Evolutionary conservation across 2,329 filamentous ascomycete species (phyloP).

Genomic region (Colletotrichum sojae): DNA sequence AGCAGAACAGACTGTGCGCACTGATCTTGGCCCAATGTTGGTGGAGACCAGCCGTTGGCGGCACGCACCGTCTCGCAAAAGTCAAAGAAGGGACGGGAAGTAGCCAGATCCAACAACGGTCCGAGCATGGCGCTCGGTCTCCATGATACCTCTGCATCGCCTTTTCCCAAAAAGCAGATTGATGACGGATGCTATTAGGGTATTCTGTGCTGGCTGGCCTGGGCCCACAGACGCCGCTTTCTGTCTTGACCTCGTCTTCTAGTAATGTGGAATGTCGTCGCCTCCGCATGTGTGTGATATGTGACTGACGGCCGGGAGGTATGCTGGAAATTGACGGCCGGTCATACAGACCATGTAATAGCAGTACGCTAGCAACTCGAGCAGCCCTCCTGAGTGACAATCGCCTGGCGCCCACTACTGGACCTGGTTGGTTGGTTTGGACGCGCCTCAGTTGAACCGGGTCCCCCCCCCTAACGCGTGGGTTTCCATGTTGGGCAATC

Average conservation of each 20-base stretch:
- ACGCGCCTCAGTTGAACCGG: conserved; percentile 17
- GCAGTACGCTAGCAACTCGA: neutral
- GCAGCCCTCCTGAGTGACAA: neutral
- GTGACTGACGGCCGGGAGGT: conserved; percentile 8
- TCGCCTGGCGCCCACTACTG: conserved; percentile 9
- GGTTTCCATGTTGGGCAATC: conserved; percentile 31
- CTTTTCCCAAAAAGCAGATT: neutral
- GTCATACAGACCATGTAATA: neutral
- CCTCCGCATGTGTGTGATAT: conserved; percentile 14
- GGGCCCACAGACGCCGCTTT: neutral
- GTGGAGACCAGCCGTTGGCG: conserved; percentile 36
- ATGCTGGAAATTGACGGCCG: neutral
- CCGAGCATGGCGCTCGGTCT: conserved; percentile 29
- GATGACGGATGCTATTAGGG: neutral
- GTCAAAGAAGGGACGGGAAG: conserved; percentile 33
- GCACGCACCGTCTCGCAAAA: conserved; percentile 40
- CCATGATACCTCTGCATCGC: neutral
- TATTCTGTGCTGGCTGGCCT: neutral
- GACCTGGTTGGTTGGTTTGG: neutral
- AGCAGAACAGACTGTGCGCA: conserved; percentile 10
- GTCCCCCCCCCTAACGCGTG: conserved; percentile 8
- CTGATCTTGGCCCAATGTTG: conserved; percentile 31
- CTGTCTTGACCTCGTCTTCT: neutral
- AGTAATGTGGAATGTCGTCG: neutral
- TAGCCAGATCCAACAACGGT: conserved; percentile 31